Conservation (phyloP, 768 basidiomycete species). For the Russula sp. region DNA sequence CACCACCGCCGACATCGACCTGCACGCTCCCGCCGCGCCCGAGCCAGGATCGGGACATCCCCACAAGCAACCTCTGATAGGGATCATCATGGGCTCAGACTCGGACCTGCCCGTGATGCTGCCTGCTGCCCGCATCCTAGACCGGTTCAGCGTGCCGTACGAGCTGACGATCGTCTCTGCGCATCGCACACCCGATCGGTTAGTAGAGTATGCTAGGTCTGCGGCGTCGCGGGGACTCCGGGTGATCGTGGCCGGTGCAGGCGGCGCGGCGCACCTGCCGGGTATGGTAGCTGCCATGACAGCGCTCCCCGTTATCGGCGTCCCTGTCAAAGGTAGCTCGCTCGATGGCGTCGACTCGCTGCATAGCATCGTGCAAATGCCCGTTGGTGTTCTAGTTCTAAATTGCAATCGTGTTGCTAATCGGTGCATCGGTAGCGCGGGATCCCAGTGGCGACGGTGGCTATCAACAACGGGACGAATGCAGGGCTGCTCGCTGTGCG, state of each 20-base stretch:
- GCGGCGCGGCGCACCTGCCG: conserved; percentile 96
- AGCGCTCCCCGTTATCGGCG: conserved; percentile 86
- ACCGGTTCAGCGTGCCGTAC: conserved; percentile 78
- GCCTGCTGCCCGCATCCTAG: conserved; percentile 79
- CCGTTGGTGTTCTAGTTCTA: conserved; percentile 48
- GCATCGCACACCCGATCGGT: conserved; percentile 85
- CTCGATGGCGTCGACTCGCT: conserved; percentile 97
- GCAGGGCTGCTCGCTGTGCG: conserved; percentile 88
- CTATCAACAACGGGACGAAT: conserved; percentile 93
- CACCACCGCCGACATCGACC: conserved; percentile 42
- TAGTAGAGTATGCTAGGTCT: conserved; percentile 74
- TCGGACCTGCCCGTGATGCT: conserved; percentile 95
- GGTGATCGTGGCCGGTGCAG: conserved; percentile 89
- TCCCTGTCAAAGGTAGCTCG: conserved; percentile 91
- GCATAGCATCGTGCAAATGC: conserved; percentile 98
- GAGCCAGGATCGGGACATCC: conserved; percentile 48
- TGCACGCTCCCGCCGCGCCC: conserved; percentile 46
- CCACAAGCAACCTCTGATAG: conserved; percentile 69
- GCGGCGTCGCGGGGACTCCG: conserved; percentile 63
- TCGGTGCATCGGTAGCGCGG: conserved; percentile 56
- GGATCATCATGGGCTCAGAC: conserved; percentile 98
- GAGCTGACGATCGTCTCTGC: conserved; percentile 96
- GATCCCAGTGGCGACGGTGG: conserved; percentile 95
- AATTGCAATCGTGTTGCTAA: not conserved
- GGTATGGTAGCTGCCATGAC: conserved; percentile 99